Conservation (phyloP, 1,139 yeast genomes). For the Magnusiomyces paraingens region DNA sequence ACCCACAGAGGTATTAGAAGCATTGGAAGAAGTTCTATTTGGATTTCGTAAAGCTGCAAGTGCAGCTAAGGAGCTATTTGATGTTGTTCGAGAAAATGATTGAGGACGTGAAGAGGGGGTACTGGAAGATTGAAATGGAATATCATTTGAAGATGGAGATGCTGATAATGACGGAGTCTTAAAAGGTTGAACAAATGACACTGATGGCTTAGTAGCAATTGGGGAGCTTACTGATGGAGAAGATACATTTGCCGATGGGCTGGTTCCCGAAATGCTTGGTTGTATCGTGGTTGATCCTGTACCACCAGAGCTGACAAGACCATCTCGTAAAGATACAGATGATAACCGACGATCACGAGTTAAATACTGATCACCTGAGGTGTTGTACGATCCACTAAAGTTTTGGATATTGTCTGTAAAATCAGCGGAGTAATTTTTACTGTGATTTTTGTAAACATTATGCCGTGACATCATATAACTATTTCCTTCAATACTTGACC, state of each 20-base stretch:
- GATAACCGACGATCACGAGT: conserved; percentile 12
- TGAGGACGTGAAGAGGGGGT: conserved; percentile 21
- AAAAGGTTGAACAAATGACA: conserved; percentile 32
- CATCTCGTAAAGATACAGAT: conserved; percentile 9
- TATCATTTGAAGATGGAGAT: conserved; percentile 26
- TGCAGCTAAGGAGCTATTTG: conserved; percentile 30
- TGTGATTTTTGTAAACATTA: conserved; percentile 11
- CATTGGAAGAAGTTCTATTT: conserved; percentile 23
- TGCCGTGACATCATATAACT: conserved; percentile 12
- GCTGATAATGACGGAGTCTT: conserved; percentile 35
- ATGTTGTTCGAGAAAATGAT: conserved; percentile 25
- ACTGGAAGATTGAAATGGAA: background rate
- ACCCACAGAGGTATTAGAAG: conserved; percentile 20
- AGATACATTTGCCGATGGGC: background rate
- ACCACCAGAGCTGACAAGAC: conserved; percentile 1
- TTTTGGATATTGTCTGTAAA: conserved; percentile 3
- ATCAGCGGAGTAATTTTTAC: conserved; percentile 6
- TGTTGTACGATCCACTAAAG: background rate
- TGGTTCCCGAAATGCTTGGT: background rate
- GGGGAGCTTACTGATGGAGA: conserved; percentile 9
- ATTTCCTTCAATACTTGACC: conserved; percentile 11
- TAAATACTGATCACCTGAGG: conserved; percentile 7
- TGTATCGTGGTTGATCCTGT: conserved; percentile 4
- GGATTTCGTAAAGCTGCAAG: conserved; percentile 23
- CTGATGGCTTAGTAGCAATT: conserved; percentile 20